These are phyloP conservation scores for Skeletonema tropicum DNA, from an alignment of 108 stramenopile species.

Conservation along the genomic window DNA sequence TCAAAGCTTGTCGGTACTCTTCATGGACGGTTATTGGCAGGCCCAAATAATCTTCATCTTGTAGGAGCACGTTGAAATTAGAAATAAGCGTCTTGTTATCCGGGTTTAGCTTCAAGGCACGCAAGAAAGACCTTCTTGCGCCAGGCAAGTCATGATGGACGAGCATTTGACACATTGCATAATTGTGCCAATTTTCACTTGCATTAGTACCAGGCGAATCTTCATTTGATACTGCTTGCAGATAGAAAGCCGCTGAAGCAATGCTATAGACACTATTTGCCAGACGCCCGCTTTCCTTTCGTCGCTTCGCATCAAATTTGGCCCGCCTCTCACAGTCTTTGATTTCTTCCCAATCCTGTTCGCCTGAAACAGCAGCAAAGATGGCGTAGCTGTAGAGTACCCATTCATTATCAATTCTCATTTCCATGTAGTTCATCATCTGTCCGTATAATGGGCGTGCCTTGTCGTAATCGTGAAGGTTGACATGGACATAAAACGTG, in stretches of 20 bases:
- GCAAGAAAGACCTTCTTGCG: constrained; percentile 38
- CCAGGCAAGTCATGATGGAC: constrained; percentile 36
- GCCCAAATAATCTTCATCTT: constrained; percentile 32
- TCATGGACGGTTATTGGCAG: background rate
- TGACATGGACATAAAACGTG: constrained; percentile 48
- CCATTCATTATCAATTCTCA: constrained; percentile 51
- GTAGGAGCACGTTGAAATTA: constrained; percentile 52
- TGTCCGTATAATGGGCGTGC: constrained; percentile 43
- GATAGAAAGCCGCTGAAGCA: constrained; percentile 46
- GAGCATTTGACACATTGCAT: constrained; percentile 55
- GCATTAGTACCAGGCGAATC: background rate
- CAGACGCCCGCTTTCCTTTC: constrained; percentile 7
- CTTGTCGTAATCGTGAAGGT: constrained; percentile 47
- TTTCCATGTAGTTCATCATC: constrained; percentile 39
- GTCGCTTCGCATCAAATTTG: constrained; percentile 16
- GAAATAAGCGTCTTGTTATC: constrained; percentile 46
- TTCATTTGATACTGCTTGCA: constrained; percentile 29
- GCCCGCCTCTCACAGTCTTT: constrained; percentile 39
- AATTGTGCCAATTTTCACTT: constrained; percentile 50
- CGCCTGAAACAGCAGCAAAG: constrained; percentile 47
- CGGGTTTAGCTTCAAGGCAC: constrained; percentile 35
- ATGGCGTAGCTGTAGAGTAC: constrained; percentile 53
- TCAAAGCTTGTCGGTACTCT: background rate
- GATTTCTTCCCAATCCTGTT: constrained; percentile 53
- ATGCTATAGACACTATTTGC: constrained; percentile 25